Base-by-base conservation (phyloP, 2,329 filamentous ascomycete genomes). In the Spiromastix sp. region DNA sequence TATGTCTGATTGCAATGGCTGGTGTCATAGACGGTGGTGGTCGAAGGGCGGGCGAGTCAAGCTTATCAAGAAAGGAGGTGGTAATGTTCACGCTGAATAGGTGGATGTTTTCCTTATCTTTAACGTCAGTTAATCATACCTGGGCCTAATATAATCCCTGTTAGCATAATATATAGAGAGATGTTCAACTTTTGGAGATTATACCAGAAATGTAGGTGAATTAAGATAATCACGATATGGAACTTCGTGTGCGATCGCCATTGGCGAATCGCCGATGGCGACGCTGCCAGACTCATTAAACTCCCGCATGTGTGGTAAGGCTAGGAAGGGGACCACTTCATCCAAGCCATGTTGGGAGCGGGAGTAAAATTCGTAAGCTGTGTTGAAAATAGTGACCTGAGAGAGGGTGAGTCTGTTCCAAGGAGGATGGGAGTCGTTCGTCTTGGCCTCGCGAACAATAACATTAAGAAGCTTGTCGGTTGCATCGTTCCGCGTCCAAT, bases 21-120 rank as follows among this genome's bases (percentile, higher is more conserved):
- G 26, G 34, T 24, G 27, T 16, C 15, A 20, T 7, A 13, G 34
- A 36, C 22, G 34, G 34, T 21, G 15, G 34, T n/a, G n/a, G n/a
- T n/a, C n/a, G n/a, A 34, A 4, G 19, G 16, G 11, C 15, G 26
- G 19, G 19, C 6, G 3, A 34, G 5, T 37, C 29, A 19, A 37
- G 29, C 27, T 37, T 37, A 2, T 24, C n/a, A 10, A 37, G 20
- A 27, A 37, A 37, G 4, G 29, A 32, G 13, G 27, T 32, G 21
- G 35, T 11, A 13, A 37, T 27, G 12, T 37, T 11, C 8, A 30
- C 35, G 10, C 20, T 32, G 13, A 16, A 37, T 19, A 34, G 31
- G 30, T 38, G 36, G 19, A 30, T 30, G n/a, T 30, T 34, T 34
- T 17, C 18, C 17, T 29, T 34, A 25, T 38, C 36, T n/a, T 24